A percentile compares a stretch with the other conserved stretches of the same genome.
Evolutionary conservation across 2,329 filamentous ascomycete genomes (phyloP).

Genomic region (Geoglossum cookeanum): DNA sequence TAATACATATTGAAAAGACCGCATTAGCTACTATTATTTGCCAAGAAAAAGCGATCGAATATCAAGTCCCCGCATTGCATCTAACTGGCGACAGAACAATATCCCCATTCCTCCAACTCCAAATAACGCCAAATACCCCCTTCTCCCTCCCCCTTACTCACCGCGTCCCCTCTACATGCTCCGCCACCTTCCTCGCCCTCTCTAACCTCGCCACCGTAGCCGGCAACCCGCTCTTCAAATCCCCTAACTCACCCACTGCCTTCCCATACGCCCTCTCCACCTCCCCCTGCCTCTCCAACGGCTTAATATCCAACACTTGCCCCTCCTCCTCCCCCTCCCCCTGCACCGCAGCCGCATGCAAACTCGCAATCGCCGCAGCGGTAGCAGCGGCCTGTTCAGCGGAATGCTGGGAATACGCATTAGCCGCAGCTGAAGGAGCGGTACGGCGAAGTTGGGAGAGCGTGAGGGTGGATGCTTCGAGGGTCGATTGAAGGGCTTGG

Average conservation of each 20-base stretch:
- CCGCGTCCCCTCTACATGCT: slow-evolving; percentile 11
- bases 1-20: too few species aligned
- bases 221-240: slow-evolving; percentile 35
- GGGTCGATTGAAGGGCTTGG: slow-evolving; percentile 2
- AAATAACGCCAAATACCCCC: neutral
- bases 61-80: too few species aligned
- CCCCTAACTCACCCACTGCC: slow-evolving; percentile 26
- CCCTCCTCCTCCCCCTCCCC: slow-evolving; percentile 13
- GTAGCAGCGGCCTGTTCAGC: neutral
- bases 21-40: too few species aligned
- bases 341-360: slow-evolving; percentile 2
- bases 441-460: slow-evolving; percentile 3
- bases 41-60: too few species aligned
- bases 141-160: neutral
- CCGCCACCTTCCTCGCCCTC: slow-evolving; percentile 38
- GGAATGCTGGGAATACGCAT: neutral
- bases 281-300: slow-evolving; percentile 27
- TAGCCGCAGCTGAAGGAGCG: neutral
- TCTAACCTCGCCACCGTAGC: slow-evolving; percentile 45
- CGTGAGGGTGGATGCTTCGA: slow-evolving; percentile 3
- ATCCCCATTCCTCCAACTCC: neutral
- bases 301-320: slow-evolving; percentile 10
- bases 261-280: slow-evolving; percentile 29
- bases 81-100: neutral
- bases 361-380: neutral